Percentiles rank a stretch among this genome's conserved stretches.
Conservation (phyloP, 2,329 filamentous ascomycete species). For the Fusarium secorum region DNA sequence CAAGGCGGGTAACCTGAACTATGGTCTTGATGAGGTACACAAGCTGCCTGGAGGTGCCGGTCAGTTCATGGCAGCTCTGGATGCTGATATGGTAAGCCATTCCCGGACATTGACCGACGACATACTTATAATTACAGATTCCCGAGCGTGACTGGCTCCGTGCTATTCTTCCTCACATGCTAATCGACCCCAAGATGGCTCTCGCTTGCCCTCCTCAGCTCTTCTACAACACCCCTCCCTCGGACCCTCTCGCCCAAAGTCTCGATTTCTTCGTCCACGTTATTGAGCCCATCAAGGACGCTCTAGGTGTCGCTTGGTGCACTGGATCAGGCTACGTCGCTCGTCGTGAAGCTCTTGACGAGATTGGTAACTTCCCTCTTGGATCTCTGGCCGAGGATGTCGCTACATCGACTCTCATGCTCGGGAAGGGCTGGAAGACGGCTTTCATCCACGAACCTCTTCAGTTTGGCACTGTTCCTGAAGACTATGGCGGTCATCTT, state of each 20-base stretch:
- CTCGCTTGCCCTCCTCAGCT: slow-evolving; percentile 68
- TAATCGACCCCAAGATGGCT: slow-evolving; percentile 64
- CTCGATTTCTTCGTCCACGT: slow-evolving; percentile 66
- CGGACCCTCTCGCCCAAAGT: slow-evolving; percentile 66
- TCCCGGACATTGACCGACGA: rapidly evolving
- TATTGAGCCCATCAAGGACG: slow-evolving; percentile 59
- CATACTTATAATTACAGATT: slow-evolving; percentile 52
- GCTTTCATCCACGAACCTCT: slow-evolving; percentile 66
- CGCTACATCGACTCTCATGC: slow-evolving; percentile 64
- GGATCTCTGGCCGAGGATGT: slow-evolving; percentile 69
- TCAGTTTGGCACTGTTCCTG: slow-evolving; percentile 67
- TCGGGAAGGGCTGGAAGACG: slow-evolving; percentile 68
- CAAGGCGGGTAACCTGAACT: slow-evolving; percentile 72
- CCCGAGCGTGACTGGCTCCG: slow-evolving; percentile 68
- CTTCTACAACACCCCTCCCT: slow-evolving; percentile 68
- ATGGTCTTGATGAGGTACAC: slow-evolving; percentile 60
- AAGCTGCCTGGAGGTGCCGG: slow-evolving; percentile 62
- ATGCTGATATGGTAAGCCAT: slow-evolving; percentile 67
- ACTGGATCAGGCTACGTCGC: slow-evolving; percentile 70
- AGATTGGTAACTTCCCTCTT: slow-evolving; percentile 68
- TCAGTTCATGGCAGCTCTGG: slow-evolving; percentile 68
- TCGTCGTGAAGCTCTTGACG: slow-evolving; percentile 65
- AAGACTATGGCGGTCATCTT: slow-evolving; percentile 62
- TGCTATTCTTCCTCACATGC: slow-evolving; percentile 64
- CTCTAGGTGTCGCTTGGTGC: slow-evolving; percentile 67